These are phyloP conservation scores for Vinca minor DNA, from an alignment of 257 asterid genomes.

Conservation along the genomic window DNA sequence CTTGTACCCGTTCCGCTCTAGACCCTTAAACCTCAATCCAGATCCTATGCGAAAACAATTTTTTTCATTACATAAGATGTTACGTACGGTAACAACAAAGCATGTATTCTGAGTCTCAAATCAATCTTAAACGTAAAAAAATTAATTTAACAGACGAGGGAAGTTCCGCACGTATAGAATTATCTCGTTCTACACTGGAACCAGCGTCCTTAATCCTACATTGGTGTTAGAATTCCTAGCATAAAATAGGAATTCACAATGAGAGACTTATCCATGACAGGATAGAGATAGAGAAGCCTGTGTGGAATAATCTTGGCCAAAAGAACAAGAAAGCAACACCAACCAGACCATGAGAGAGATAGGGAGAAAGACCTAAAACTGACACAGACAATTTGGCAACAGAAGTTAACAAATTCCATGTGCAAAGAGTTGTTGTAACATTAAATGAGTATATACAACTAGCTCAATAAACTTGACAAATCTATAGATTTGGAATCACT, in stretches of 20 bases:
- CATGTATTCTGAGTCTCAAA: too few species aligned
- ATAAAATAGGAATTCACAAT: neutral
- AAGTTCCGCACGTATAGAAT: too few species aligned
- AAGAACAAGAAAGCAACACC: neutral
- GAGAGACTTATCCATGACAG: neutral
- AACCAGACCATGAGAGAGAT: neutral
- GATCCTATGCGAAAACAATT: too few species aligned
- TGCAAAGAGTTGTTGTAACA: neutral
- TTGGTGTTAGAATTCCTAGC: neutral
- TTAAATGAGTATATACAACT: neutral
- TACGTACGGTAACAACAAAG: too few species aligned
- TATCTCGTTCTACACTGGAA: too few species aligned
- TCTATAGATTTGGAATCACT: neutral
- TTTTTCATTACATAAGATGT: too few species aligned
- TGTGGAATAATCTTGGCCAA: neutral
- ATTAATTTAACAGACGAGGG: too few species aligned
- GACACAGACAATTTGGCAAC: neutral
- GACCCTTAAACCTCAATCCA: too few species aligned
- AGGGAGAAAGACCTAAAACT: neutral
- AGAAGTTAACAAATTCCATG: neutral
- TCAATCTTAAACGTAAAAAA: too few species aligned
- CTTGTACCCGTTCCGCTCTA: too few species aligned
- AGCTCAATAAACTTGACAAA: neutral
- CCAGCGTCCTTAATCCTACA: too few species aligned
- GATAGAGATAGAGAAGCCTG: neutral